Conservation (phyloP, 129 eudicot genomes). For the Heracleum sosnowskyi region DNA sequence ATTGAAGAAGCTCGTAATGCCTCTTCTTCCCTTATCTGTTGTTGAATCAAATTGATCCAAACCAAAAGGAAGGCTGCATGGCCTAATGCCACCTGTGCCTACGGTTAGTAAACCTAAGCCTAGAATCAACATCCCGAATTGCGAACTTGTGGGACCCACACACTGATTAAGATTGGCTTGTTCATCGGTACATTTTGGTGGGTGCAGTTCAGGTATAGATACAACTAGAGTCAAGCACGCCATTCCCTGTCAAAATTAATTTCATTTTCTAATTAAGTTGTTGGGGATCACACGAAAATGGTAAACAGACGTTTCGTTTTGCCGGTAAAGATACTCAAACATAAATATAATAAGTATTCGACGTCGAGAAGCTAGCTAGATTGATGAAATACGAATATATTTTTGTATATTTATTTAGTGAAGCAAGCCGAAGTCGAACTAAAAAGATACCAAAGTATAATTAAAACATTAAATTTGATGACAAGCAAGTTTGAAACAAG, state of each 20-base stretch:
- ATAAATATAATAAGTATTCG: too few relatives aligned
- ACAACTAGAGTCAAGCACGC: conserved; percentile 56
- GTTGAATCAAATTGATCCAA: conserved; percentile 85
- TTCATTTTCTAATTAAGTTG: not conserved
- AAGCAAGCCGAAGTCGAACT: not conserved
- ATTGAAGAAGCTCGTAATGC: conserved; percentile 83
- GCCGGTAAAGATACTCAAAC: not conserved
- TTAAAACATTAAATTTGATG: too few relatives aligned
- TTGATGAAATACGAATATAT: too few relatives aligned
- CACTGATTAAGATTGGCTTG: conserved; percentile 34
- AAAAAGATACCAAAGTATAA: not conserved
- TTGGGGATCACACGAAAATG: not conserved
- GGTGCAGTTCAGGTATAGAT: conserved; percentile 44
- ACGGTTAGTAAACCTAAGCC: conserved; percentile 44
- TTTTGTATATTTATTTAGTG: not conserved
- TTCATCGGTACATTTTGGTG: conserved; percentile 43
- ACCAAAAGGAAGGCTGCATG: conserved; percentile 89
- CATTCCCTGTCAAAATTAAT: conserved; percentile 56
- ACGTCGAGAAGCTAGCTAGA: not conserved
- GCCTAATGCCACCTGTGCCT: conserved; percentile 71
- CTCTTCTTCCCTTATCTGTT: conserved; percentile 77
- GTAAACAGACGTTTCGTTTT: not conserved
- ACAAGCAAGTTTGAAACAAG: not conserved
- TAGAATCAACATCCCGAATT: conserved; percentile 44
- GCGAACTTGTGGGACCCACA: conserved; percentile 41